Evolutionary conservation across 768 basidiomycete genomes (phyloP).

Genomic region (Coprinellus micaceus): DNA sequence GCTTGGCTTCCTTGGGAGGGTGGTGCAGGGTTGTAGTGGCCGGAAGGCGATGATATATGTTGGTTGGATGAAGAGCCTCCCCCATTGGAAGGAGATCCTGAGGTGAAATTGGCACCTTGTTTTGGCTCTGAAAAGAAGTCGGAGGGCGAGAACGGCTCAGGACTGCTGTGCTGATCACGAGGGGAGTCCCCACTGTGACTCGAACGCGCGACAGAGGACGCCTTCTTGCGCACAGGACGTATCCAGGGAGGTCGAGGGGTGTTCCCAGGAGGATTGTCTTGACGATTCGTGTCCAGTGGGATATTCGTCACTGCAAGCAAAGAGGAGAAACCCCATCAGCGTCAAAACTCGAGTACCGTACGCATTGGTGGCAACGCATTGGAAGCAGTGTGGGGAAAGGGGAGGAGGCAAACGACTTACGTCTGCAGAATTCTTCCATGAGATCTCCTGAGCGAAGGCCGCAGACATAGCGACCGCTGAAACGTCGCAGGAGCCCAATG

Average conservation of each 20-base stretch:
- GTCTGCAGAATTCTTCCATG: conserved; percentile 92
- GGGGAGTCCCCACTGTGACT: conserved; percentile 41
- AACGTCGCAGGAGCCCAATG: conserved; percentile 80
- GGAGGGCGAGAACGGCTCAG: conserved; percentile 61
- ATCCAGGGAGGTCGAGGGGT: conserved; percentile 77
- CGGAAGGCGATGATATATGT: conserved; percentile 3
- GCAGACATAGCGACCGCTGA: conserved; percentile 90
- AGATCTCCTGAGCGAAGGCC: conserved; percentile 88
- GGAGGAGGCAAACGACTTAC: conserved; percentile 36
- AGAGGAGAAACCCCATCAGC: conserved; percentile 3
- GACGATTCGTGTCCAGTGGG: conserved; percentile 68
- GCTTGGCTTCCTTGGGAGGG: background rate
- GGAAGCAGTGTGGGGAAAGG: background rate
- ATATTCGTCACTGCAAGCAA: conserved; percentile 68
- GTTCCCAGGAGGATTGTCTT: conserved; percentile 42
- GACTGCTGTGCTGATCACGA: conserved; percentile 49
- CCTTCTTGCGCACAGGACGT: conserved; percentile 81
- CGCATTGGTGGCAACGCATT: conserved; percentile 6
- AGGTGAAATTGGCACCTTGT: conserved; percentile 22
- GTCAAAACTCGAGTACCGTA: conserved; percentile 4
- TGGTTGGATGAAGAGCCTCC: conserved; percentile 16
- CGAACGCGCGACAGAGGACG: conserved; percentile 45
- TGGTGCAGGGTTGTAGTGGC: conserved; percentile 3
- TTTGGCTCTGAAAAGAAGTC: conserved; percentile 61
- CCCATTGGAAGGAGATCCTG: conserved; percentile 15